A percentile compares a stretch with the other conserved stretches of the same genome.
Conservation (phyloP, 768 basidiomycete genomes). For the Megacollybia marginata region DNA sequence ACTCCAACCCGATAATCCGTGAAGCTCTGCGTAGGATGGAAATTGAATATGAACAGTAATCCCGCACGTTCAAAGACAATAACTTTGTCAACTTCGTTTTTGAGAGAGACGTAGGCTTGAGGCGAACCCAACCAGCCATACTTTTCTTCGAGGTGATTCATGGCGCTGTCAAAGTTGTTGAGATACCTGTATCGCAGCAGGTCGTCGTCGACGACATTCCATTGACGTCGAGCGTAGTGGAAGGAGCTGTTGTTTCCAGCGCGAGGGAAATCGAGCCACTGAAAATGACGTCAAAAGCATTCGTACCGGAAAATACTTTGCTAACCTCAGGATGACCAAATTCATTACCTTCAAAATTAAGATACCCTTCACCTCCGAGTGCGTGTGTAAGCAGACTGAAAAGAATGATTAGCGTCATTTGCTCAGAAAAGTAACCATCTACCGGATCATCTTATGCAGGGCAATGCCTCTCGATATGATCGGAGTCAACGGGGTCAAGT, state of each 20-base stretch:
- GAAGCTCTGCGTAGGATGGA: constrained; percentile 87
- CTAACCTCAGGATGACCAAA: constrained; percentile 94
- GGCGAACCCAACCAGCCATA: constrained; percentile 81
- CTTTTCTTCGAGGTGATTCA: constrained; percentile 80
- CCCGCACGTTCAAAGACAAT: constrained; percentile 92
- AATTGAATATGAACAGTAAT: constrained; percentile 94
- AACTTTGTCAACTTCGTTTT: constrained; percentile 89
- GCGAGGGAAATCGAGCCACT: constrained; percentile 99
- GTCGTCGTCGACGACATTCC: constrained; percentile 86
- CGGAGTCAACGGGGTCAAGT: constrained; percentile 32
- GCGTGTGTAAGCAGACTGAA: constrained; percentile 80
- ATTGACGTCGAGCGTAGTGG: constrained; percentile 95
- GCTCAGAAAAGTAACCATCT: constrained; percentile 1
- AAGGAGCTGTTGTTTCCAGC: constrained; percentile 94
- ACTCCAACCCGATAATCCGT: constrained; percentile 92
- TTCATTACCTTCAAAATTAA: constrained; percentile 98
- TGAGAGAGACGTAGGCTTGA: constrained; percentile 89
- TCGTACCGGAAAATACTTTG: constrained; percentile 1
- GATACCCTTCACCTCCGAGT: constrained; percentile 93
- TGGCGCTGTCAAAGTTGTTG: constrained; percentile 87
- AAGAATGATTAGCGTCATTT: neutral
- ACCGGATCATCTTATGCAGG: constrained; percentile 98
- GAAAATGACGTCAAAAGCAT: neutral
- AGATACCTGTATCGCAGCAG: constrained; percentile 89
- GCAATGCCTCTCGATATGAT: constrained; percentile 84